These are phyloP conservation scores for Fibroporia radiculosa DNA, from an alignment of 768 basidiomycete genomes.

Conservation along the genomic window DNA sequence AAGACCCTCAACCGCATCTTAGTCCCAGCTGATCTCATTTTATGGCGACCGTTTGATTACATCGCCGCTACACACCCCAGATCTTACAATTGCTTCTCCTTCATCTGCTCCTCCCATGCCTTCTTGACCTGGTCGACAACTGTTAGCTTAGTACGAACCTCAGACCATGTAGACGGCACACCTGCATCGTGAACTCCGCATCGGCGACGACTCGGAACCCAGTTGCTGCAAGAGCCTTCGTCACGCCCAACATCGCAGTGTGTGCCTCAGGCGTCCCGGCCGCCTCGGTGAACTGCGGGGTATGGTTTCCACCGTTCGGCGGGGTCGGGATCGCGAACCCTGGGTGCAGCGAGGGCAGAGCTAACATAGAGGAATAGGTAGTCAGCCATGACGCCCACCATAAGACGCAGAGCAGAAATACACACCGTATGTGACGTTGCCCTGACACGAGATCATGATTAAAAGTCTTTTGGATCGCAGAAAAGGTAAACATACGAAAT, in stretches of 20 bases:
- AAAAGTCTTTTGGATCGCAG: conserved; percentile 3
- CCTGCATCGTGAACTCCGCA: conserved; percentile 47
- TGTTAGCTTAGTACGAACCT: no score
- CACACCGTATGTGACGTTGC: conserved; percentile 64
- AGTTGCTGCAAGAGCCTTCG: conserved; percentile 55
- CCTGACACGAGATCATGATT: conserved; percentile 32
- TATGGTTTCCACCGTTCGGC: conserved; percentile 70
- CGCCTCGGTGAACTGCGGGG: conserved; percentile 54
- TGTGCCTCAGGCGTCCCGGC: conserved; percentile 59
- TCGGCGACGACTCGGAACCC: conserved; percentile 56
- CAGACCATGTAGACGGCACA: no score
- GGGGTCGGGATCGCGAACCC: conserved; percentile 52
- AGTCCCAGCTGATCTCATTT: no score
- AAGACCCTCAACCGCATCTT: no score
- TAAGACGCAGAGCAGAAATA: conserved; percentile 12
- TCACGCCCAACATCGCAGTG: conserved; percentile 43
- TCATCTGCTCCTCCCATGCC: conserved; percentile 2
- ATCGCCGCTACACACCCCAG: no score
- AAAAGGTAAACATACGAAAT: conserved; percentile 54
- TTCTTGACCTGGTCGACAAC: background rate
- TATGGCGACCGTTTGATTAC: no score
- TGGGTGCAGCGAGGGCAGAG: conserved; percentile 21
- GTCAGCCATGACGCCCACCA: background rate
- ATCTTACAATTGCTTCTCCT: no score
- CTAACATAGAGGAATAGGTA: conserved; percentile 1